Base-by-base conservation (phyloP, 768 basidiomycete species). In the Tephrocybe sp. region DNA sequence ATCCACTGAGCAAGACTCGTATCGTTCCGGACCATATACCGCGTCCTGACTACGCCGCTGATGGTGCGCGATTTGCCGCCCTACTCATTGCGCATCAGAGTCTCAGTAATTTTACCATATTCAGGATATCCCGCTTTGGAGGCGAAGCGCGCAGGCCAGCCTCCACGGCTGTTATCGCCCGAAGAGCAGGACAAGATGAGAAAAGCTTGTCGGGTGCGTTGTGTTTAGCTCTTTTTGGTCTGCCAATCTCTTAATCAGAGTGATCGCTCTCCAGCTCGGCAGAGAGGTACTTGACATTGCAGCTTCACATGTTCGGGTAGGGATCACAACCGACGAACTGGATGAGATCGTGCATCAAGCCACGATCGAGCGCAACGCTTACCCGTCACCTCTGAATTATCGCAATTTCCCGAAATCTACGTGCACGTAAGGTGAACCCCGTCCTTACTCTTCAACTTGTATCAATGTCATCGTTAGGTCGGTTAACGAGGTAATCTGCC, bases 401-500 rank as follows among this genome's bases (percentile, higher is more conserved):
- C 80, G 85, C 45, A 76, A 79, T 29, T 98, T 86, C 63, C 95
- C 97, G 11, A 97, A 97, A 75, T 97, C 94, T 24, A 82, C 95
- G 30, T 99, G 97, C 88, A 94, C 88, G 84, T 92, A 72, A 58
- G 91, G 78, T n/a, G 48, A 18, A 45, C 44, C 18, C 10, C 36
- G 12, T 37, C 22, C 40, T 16, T 39, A 16, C 36, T 43, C 23
- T 42, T 40, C 45, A 11, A 29, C 24, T 22, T 31, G 13, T 45
- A 19, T 48, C 41, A 40, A 44, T 25, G 29, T 18, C 33, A 47
- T 22, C 13, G 39, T 38, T 57, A 90, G 91, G 18, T 94, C 92
- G 34, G 70, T 98, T 19, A 99, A 99, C 66, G 95, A 98, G 68
- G 88, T 81, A 43, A 94, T 99, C 59, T 98, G 97, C 66, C 97